Evolutionary conservation across 2,329 filamentous ascomycete genomes (phyloP).

Genomic region (Aotearoamyces nothofagi): DNA sequence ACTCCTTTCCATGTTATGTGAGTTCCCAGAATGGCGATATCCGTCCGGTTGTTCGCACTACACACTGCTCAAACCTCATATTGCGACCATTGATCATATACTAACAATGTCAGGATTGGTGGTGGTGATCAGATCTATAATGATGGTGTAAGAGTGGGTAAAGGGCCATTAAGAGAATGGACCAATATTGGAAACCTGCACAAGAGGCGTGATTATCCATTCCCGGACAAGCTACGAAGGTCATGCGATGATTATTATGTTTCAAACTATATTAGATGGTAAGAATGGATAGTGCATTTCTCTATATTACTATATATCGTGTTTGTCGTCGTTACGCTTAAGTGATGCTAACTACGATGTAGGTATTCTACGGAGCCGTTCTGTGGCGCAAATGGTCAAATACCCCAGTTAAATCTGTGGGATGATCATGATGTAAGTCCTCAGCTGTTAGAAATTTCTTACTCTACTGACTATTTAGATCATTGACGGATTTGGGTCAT

Average conservation of each 20-base stretch:
- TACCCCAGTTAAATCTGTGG: conserved; percentile 95
- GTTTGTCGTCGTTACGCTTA: conserved; percentile 30
- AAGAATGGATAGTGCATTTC: conserved; percentile 39
- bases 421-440: conserved; percentile 73
- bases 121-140: conserved; percentile 97
- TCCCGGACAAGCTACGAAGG: conserved; percentile 63
- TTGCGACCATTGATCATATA: no score
- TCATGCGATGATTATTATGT: conserved; percentile 86
- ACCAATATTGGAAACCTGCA: conserved; percentile 69
- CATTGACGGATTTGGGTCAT: conserved; percentile 87
- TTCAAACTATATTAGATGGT: conserved; percentile 71
- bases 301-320: no score
- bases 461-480: conserved; percentile 37
- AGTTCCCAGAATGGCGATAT: no score
- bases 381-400: conserved; percentile 73
- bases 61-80: no score
- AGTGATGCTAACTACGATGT: conserved; percentile 34
- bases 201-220: conserved; percentile 65
- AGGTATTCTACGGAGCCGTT: conserved; percentile 74
- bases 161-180: conserved; percentile 72
- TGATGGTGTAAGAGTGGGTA: conserved; percentile 75
- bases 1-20: conserved; percentile 83
- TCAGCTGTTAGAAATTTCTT: conserved; percentile 52
- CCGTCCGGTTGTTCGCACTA: no score
- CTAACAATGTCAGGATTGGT: conserved; percentile 46